These are phyloP conservation scores for Astraeus odoratus DNA, from an alignment of 768 basidiomycete species.

Conservation along the genomic window DNA sequence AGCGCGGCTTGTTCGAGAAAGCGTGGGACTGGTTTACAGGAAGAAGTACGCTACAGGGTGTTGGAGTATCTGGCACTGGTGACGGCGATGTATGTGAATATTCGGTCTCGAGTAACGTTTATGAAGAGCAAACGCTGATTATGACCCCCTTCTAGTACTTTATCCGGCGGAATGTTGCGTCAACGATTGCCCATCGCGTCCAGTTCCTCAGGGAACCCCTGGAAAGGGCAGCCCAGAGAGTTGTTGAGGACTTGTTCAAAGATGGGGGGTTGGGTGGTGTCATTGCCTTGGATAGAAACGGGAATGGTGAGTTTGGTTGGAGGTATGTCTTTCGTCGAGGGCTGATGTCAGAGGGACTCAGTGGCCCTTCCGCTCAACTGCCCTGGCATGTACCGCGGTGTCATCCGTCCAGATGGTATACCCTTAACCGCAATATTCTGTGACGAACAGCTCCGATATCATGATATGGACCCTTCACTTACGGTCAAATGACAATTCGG, in stretches of 20 bases:
- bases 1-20: constrained; percentile 24
- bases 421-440: constrained; percentile 72
- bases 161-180: constrained; percentile 62
- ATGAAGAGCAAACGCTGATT: not conserved
- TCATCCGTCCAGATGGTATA: constrained; percentile 61
- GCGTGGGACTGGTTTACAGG: constrained; percentile 37
- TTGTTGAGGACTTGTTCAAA: constrained; percentile 49
- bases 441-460: constrained; percentile 62
- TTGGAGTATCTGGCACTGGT: constrained; percentile 81
- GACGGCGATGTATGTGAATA: constrained; percentile 64
- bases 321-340: not conserved
- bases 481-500: no score
- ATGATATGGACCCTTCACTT: no score
- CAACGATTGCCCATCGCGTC: constrained; percentile 61
- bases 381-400: constrained; percentile 77
- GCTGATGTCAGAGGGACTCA: constrained; percentile 21
- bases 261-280: constrained; percentile 69
- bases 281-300: constrained; percentile 61
- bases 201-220: constrained; percentile 53
- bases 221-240: constrained; percentile 43
- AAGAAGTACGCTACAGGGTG: constrained; percentile 31
- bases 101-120: not conserved
- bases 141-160: constrained; percentile 49
- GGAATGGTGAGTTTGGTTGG: constrained; percentile 48
- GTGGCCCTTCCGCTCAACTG: constrained; percentile 73